These are phyloP conservation scores for Chlamydomonas applanata DNA, from an alignment of 139 green algal genomes.

Conservation along the genomic window DNA sequence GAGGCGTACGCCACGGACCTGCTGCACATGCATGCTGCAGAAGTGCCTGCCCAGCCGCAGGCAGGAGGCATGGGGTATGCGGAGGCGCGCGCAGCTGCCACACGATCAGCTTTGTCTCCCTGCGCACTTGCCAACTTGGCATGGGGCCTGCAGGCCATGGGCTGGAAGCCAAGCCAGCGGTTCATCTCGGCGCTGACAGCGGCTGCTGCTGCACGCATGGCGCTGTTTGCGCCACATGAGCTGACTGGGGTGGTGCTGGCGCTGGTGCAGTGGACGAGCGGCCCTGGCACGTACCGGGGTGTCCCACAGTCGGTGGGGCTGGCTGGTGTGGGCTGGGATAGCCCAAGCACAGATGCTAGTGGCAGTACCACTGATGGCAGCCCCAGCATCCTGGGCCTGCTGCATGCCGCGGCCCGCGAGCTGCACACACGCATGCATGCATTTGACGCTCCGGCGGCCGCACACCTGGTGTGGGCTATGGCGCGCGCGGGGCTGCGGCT, in stretches of 20 bases:
- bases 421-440: background rate
- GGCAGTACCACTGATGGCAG: no score
- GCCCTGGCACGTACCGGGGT: no score
- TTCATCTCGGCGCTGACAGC: background rate
- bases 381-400: background rate
- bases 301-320: no score
- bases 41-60: background rate
- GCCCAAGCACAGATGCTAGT: no score
- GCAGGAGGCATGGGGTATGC: background rate
- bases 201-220: background rate
- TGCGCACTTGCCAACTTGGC: background rate
- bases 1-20: background rate
- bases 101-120: background rate
- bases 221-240: no score
- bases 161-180: background rate
- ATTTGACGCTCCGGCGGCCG: background rate
- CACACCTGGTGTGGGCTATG: constrained; percentile 1
- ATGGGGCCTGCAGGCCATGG: background rate
- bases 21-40: background rate
- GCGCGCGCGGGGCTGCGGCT: background rate
- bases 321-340: no score
- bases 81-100: background rate
- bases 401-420: background rate
- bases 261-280: no score
- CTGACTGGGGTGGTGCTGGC: no score